Evolutionary conservation across 1,284 basidiomycete species (phyloP).

Genomic region (Boletus sp.): DNA sequence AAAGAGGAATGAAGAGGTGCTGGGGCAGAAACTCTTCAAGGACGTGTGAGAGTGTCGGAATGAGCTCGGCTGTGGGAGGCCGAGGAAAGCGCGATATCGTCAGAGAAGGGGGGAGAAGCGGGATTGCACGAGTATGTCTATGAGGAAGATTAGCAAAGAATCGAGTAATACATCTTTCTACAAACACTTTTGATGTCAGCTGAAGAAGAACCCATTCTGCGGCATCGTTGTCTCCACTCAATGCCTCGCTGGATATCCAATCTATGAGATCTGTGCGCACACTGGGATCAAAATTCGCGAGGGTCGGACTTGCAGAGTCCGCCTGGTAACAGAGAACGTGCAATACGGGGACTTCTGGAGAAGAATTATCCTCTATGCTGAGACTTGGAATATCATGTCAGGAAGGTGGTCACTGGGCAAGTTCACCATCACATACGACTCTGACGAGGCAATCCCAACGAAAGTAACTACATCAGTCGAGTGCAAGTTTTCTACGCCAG

Average conservation of each 20-base stretch:
- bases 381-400: constrained; percentile 30
- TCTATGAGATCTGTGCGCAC: constrained; percentile 53
- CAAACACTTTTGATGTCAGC: constrained; percentile 65
- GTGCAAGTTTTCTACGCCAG: constrained; percentile 43
- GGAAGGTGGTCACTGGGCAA: neutral
- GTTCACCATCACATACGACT: constrained; percentile 47
- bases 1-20: constrained; percentile 47
- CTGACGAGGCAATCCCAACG: constrained; percentile 63
- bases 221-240: constrained; percentile 64
- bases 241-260: constrained; percentile 67
- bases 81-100: constrained; percentile 60
- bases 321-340: constrained; percentile 61
- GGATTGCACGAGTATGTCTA: constrained; percentile 67
- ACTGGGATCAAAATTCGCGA: constrained; percentile 6
- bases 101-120: constrained; percentile 66
- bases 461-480: constrained; percentile 61
- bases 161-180: constrained; percentile 8
- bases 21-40: constrained; percentile 56
- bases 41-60: constrained; percentile 49
- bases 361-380: constrained; percentile 36
- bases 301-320: constrained; percentile 6
- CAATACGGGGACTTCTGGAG: constrained; percentile 53
- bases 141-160: constrained; percentile 5
- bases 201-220: constrained; percentile 77
- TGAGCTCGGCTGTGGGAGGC: constrained; percentile 32